These are phyloP conservation scores for Cordyceps pruinosa DNA, from an alignment of 2,329 filamentous ascomycete species.

Conservation along the genomic window DNA sequence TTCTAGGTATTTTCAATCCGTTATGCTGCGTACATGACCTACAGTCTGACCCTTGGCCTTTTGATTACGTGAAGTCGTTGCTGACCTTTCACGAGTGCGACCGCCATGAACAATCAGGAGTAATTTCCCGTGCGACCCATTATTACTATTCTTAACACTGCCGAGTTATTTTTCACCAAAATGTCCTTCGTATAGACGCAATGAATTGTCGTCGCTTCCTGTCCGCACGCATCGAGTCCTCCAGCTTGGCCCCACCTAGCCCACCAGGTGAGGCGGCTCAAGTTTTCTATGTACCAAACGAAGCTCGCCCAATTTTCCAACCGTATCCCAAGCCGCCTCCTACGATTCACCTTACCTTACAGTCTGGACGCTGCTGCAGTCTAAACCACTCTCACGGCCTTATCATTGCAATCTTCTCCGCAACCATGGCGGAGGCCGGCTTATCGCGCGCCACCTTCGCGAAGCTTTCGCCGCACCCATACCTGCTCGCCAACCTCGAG, in stretches of 20 bases:
- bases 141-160: too few species aligned
- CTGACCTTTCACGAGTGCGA: too few species aligned
- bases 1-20: too few species aligned
- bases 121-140: too few species aligned
- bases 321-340: neutral
- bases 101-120: too few species aligned
- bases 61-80: too few species aligned
- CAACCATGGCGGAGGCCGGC: slow-evolving; percentile 30
- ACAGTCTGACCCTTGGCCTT: too few species aligned
- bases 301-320: slow-evolving; percentile 1
- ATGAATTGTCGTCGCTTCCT: too few species aligned
- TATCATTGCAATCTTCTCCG: neutral
- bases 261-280: neutral
- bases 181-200: too few species aligned
- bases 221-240: neutral
- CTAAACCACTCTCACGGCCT: neutral
- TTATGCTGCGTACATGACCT: too few species aligned
- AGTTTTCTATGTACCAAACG: neutral
- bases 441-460: slow-evolving; percentile 67
- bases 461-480: slow-evolving; percentile 81
- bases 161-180: too few species aligned
- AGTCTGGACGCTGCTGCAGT: neutral
- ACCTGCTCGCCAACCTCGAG: slow-evolving; percentile 81
- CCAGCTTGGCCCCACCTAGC: neutral
- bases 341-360: neutral